Percentiles rank a stretch among this genome's conserved stretches.
Conservation (phyloP, 78 protist genomes). For the Chrysochromulina parva region DNA sequence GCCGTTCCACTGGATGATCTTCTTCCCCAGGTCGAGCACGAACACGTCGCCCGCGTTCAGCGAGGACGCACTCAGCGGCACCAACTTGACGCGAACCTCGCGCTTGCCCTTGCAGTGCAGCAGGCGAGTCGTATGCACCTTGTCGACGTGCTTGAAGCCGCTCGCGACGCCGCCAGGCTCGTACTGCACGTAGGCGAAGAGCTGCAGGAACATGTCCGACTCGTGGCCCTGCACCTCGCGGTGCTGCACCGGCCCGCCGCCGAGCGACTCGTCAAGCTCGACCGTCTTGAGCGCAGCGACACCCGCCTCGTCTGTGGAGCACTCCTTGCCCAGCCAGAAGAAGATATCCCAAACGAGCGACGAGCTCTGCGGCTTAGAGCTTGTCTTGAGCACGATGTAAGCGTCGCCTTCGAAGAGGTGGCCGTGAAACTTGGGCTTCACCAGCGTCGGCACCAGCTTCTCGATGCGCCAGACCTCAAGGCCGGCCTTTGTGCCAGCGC, state of each 20-base stretch:
- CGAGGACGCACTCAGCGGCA: background rate
- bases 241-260: constrained; percentile 61
- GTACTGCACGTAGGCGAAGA: background rate
- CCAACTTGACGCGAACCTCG: background rate
- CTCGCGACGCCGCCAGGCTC: constrained; percentile 4
- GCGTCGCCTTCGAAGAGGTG: constrained; percentile 70
- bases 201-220: constrained; percentile 11
- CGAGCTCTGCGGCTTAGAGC: background rate
- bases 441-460: background rate
- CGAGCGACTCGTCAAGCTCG: constrained; percentile 76
- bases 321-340: constrained; percentile 80
- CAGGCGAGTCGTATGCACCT: constrained; percentile 34
- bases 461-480: constrained; percentile 58
- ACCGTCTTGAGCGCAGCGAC: constrained; percentile 84
- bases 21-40: constrained; percentile 10
- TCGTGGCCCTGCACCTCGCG: constrained; percentile 58
- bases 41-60: constrained; percentile 36
- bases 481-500: constrained; percentile 21
- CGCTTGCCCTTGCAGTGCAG: background rate
- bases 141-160: constrained; percentile 41
- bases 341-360: constrained; percentile 8
- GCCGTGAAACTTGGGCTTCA: background rate
- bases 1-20: constrained; percentile 41
- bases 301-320: constrained; percentile 71
- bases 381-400: constrained; percentile 76